Evolutionary conservation across 805 yeast genomes (phyloP).

Genomic region (Kazachstania psychrophila): DNA sequence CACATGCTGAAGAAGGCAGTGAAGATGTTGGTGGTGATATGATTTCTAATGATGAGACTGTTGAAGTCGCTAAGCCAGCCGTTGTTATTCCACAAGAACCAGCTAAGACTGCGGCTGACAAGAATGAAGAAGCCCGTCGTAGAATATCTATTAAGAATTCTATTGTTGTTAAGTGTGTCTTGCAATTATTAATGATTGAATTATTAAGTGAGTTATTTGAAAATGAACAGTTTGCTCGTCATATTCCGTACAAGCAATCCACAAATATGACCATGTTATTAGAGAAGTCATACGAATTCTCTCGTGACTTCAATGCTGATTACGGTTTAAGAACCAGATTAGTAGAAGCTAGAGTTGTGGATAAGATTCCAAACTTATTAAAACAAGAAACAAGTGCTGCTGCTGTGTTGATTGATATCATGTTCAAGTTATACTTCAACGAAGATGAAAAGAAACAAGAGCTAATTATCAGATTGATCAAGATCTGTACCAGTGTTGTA

Average conservation of each 20-base stretch:
- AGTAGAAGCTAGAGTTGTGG: conserved; percentile 88
- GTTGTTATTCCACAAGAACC: too few relatives aligned
- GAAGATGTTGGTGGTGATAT: conserved; percentile 32
- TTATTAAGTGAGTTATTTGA: conserved; percentile 73
- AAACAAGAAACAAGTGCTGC: conserved; percentile 89
- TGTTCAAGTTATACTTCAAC: conserved; percentile 60
- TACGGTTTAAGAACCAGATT: conserved; percentile 78
- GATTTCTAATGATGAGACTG: conserved; percentile 11
- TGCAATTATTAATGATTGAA: conserved; percentile 84
- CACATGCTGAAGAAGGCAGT: conserved; percentile 29
- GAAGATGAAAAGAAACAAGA: conserved; percentile 37
- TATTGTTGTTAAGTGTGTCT: conserved; percentile 84
- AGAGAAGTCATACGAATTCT: conserved; percentile 66
- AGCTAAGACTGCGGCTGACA: not conserved
- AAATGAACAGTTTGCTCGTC: conserved; percentile 53
- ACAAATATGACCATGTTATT: conserved; percentile 51
- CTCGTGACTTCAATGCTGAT: conserved; percentile 81
- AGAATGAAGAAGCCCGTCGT: conserved; percentile 22
- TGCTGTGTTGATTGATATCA: conserved; percentile 71
- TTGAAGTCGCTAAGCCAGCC: not conserved
- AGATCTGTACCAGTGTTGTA: conserved; percentile 63
- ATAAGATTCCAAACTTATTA: conserved; percentile 80
- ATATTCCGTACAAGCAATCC: conserved; percentile 59
- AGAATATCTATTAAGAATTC: conserved; percentile 53
- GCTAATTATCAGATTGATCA: conserved; percentile 39